These are phyloP conservation scores for Emergomyces orientalis DNA, from an alignment of 2,329 filamentous ascomycete species.

Conservation along the genomic window DNA sequence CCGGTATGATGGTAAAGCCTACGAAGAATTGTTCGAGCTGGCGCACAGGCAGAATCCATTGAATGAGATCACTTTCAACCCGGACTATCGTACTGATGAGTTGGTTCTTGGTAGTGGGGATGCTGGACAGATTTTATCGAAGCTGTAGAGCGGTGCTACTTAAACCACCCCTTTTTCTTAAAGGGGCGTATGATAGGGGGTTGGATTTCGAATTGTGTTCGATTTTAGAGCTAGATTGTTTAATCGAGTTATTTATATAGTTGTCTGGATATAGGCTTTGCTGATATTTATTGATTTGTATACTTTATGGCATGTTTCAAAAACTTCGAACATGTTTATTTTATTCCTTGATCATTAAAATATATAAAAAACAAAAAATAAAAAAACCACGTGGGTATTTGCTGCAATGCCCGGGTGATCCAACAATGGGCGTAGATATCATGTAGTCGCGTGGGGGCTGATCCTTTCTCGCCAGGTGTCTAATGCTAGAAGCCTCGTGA, in stretches of 20 bases:
- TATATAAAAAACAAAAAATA: neutral
- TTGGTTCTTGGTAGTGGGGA: slow-evolving; percentile 41
- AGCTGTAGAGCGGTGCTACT: slow-evolving; percentile 17
- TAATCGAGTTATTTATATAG: neutral
- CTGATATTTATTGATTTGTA: too few species aligned
- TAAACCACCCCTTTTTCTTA: neutral
- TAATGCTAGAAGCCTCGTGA: neutral
- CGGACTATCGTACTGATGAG: slow-evolving; percentile 41
- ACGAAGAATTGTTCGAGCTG: slow-evolving; percentile 45
- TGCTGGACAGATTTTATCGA: slow-evolving; percentile 16
- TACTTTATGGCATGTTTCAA: neutral
- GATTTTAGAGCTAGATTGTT: neutral
- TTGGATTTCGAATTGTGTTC: neutral
- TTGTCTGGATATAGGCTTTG: neutral
- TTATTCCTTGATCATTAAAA: neutral
- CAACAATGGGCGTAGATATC: neutral
- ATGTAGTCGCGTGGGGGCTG: neutral
- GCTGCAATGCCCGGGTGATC: neutral
- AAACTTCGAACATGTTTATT: neutral
- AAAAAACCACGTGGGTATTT: neutral
- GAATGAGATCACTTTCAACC: slow-evolving; percentile 44
- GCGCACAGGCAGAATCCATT: slow-evolving; percentile 45
- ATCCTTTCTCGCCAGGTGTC: neutral
- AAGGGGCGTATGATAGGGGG: neutral
- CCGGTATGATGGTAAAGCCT: slow-evolving; percentile 44